These are phyloP conservation scores for Decorospora gaudefroyi DNA, from an alignment of 2,329 filamentous ascomycete genomes.

Conservation along the genomic window DNA sequence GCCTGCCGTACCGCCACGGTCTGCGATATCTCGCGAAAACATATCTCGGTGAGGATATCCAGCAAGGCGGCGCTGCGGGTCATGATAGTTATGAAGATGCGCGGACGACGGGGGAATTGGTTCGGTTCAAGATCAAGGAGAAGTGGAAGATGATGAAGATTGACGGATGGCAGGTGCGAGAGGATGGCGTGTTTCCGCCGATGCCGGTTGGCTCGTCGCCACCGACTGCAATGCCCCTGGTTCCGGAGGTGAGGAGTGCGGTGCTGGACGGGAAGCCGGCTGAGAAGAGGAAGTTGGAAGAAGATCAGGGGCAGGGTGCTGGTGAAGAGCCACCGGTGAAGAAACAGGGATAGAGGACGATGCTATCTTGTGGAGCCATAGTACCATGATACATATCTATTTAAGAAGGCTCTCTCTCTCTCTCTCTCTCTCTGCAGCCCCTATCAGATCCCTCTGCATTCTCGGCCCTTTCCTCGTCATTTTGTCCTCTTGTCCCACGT, in stretches of 20 bases:
- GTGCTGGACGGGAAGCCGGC: slow-evolving; percentile 13
- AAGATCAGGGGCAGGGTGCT: not conserved
- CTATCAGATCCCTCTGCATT: too few species aligned
- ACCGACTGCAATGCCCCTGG: slow-evolving; percentile 9
- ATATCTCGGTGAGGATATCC: slow-evolving; percentile 77
- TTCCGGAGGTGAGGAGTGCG: slow-evolving; percentile 9
- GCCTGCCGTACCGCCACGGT: slow-evolving; percentile 75
- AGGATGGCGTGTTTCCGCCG: slow-evolving; percentile 40
- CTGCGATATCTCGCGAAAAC: slow-evolving; percentile 74
- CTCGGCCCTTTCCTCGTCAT: too few species aligned
- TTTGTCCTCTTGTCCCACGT: too few species aligned
- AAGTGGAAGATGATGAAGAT: slow-evolving; percentile 70
- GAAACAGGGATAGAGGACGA: slow-evolving; percentile 1
- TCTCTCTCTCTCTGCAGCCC: too few species aligned
- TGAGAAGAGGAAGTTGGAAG: slow-evolving; percentile 34
- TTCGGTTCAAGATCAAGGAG: slow-evolving; percentile 69
- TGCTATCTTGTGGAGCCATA: too few species aligned
- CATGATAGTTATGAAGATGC: slow-evolving; percentile 96
- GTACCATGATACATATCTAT: too few species aligned
- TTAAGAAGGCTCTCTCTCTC: too few species aligned
- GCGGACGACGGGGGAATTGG: slow-evolving; percentile 82
- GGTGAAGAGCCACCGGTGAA: slow-evolving; percentile 6
- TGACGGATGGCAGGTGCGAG: slow-evolving; percentile 64
- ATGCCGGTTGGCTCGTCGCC: slow-evolving; percentile 31
- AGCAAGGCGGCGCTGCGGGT: slow-evolving; percentile 68